Conservation (phyloP, 2,329 filamentous ascomycete species). For the Akanthomyces muscarius region DNA sequence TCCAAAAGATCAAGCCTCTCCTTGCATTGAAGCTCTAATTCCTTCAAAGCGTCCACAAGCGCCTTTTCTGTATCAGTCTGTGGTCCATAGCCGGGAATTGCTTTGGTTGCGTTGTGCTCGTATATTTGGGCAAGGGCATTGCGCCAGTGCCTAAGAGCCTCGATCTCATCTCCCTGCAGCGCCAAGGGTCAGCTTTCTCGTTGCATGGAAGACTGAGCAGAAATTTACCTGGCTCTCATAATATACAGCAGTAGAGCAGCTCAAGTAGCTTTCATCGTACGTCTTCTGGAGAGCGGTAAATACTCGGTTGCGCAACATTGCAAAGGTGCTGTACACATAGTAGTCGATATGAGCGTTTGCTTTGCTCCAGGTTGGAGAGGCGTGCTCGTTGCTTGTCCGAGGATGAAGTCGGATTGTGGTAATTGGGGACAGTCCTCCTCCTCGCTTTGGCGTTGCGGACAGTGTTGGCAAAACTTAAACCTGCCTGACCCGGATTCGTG, state of each 20-base stretch:
- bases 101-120: conserved; percentile 74
- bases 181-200: background rate
- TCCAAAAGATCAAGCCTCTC: conserved; percentile 87
- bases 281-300: conserved; percentile 86
- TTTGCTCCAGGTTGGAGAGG: conserved; percentile 5
- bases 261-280: conserved; percentile 93
- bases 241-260: conserved; percentile 92
- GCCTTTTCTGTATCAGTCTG: conserved; percentile 80
- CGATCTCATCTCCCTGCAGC: conserved; percentile 76
- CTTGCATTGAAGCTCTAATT: conserved; percentile 87
- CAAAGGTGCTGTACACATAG: conserved; percentile 29
- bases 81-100: conserved; percentile 64
- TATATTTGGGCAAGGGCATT: conserved; percentile 84
- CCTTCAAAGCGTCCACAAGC: conserved; percentile 72
- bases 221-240: conserved; percentile 79
- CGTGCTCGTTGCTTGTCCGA: background rate
- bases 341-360: conserved; percentile 20
- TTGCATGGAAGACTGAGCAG: background rate
- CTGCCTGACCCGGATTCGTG: conserved; percentile 17
- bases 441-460: background rate
- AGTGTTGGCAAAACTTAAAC: conserved; percentile 15
- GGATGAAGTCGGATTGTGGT: background rate
- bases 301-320: conserved; percentile 51
- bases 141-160: conserved; percentile 88
- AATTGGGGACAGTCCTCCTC: background rate